Conservation (phyloP, 805 yeast genomes). For the Spencermartinsiella europaea region DNA sequence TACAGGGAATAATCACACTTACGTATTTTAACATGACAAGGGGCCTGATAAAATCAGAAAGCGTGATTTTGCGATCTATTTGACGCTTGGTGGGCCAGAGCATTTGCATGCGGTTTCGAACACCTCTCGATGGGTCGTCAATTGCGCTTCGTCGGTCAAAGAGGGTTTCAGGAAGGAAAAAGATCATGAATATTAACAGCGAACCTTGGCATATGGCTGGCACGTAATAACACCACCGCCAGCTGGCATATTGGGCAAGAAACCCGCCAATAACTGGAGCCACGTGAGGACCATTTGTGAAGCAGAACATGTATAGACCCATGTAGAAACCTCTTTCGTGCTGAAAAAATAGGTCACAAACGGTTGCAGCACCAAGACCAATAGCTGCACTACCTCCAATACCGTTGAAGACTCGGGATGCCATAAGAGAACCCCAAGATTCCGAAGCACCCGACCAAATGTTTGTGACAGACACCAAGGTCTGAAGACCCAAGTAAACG, state of each 20-base stretch:
- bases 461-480: constrained; percentile 41
- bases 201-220: constrained; percentile 5
- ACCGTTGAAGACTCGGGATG: constrained; percentile 45
- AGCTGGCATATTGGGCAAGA: constrained; percentile 51
- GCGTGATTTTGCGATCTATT: background rate
- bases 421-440: constrained; percentile 35
- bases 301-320: constrained; percentile 44
- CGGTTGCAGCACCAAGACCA: constrained; percentile 47
- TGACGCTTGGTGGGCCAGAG: background rate
- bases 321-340: constrained; percentile 42
- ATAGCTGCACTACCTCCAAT: constrained; percentile 43
- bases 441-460: constrained; percentile 38
- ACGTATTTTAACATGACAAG: constrained; percentile 2
- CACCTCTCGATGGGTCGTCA: background rate
- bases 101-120: background rate
- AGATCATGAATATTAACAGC: background rate
- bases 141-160: background rate
- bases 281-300: constrained; percentile 43
- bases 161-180: constrained; percentile 4
- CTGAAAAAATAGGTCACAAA: constrained; percentile 40
- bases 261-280: constrained; percentile 51
- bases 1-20: constrained; percentile 2
- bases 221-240: constrained; percentile 49
- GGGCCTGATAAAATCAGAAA: constrained; percentile 4
- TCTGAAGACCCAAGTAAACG: constrained; percentile 26